Evolutionary conservation across 441 rosid genomes (phyloP), one percentile per base, ranked within the genome.

Genomic region (Brassica hybrid): DNA sequence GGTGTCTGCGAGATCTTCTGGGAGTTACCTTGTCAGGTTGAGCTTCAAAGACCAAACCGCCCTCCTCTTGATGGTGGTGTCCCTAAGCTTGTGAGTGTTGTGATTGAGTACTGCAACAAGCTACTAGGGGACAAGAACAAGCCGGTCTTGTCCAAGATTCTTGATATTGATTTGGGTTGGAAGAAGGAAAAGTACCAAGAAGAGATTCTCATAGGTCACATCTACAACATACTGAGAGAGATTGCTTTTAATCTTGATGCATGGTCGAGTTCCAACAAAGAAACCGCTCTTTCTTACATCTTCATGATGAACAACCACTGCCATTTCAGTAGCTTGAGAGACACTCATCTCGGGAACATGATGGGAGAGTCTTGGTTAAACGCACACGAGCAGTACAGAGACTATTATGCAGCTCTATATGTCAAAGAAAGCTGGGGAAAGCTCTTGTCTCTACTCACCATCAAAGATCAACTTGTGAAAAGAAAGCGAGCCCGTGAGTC

Each of bases 291-390:
- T 36, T 89, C 94, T 60, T 90, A 80, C 79, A 79, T 91, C 74
- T 94, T 90, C 79, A 92, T 94, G 94, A 90, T 91, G 96, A 92
- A 91, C 70, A 94, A 90, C 73, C 97, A 91, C 71, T 43, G 78
- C 72, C 90, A 92, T 75, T 91, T 94, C 80, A 43, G 78, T 83
- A 67, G 72, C 23, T 81, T 94, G 75, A 77, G 78, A 78, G 92
- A 86, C 41, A 90, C 94, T 12, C 52, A 81, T 60, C 84, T 91
- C 10, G 96, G 96, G 21, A 76, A 73, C 38, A 75, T 91, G 85
- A 90, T 94, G 96, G 97, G 97, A 66, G 89, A 87, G 4, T 81
- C 90, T 60, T 91, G 97, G 95, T 10, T 92, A 5, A 82, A 48
- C 62, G 91, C 88, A 5, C 95, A 92, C 34, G 88, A 88, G 67